These are phyloP conservation scores for Trypanosoma congolense DNA, from an alignment of 208 protist species.

Conservation along the genomic window DNA sequence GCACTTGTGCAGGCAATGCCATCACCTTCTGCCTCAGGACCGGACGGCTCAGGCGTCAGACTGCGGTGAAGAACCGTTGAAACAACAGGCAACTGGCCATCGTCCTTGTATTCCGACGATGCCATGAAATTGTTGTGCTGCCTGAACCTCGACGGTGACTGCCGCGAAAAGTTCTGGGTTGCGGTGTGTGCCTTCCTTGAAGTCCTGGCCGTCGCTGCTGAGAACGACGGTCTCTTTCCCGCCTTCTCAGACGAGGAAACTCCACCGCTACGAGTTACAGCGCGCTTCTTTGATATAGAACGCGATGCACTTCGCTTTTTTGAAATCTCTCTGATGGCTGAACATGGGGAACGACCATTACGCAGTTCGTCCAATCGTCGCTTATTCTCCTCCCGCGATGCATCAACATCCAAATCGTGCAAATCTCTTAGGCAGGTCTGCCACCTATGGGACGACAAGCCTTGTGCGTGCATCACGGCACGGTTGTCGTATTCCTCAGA, in stretches of 20 bases:
- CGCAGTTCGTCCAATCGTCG: slow-evolving; percentile 48
- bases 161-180: neutral
- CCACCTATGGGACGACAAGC: slow-evolving; percentile 8
- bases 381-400: slow-evolving; percentile 52
- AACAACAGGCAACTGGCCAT: neutral
- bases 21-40: neutral
- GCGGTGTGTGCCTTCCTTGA: neutral
- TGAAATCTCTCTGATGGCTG: neutral
- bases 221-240: neutral
- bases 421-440: slow-evolving; percentile 22
- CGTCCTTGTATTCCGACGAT: neutral
- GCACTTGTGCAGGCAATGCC: neutral
- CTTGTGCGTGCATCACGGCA: slow-evolving; percentile 13
- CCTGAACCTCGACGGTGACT: neutral
- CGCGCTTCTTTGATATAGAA: slow-evolving; percentile 22
- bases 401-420: slow-evolving; percentile 56
- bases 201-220: neutral
- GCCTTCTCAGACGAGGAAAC: neutral
- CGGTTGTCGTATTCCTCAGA: slow-evolving; percentile 67
- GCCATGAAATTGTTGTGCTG: neutral
- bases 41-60: neutral
- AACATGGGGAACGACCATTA: slow-evolving; percentile 18
- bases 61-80: neutral
- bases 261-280: neutral
- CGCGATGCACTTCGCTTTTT: slow-evolving; percentile 19